Percentiles rank a stretch among this genome's conserved stretches.
Evolutionary conservation across 1,284 basidiomycete species (phyloP).

Genomic region (Albatrellus sp.): DNA sequence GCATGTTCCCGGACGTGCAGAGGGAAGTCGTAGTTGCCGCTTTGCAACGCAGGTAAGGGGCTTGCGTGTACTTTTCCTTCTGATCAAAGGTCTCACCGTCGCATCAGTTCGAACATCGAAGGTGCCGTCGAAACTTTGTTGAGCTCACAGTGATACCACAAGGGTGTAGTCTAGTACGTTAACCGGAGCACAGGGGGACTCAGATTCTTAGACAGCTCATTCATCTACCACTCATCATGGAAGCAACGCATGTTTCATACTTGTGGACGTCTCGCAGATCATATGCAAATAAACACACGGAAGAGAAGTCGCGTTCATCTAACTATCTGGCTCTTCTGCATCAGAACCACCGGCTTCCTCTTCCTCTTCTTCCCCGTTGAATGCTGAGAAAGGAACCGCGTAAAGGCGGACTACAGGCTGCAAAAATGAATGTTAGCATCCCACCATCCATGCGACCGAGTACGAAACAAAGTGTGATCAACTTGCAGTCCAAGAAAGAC

Average conservation of each 20-base stretch:
- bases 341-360: slow-evolving; percentile 37
- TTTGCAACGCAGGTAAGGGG: slow-evolving; percentile 66
- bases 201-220: neutral
- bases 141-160: slow-evolving; percentile 12
- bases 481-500: slow-evolving; percentile 2
- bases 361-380: slow-evolving; percentile 54
- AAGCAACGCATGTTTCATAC: slow-evolving; percentile 2
- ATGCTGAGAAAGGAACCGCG: slow-evolving; percentile 79
- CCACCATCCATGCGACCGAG: neutral
- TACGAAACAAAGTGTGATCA: neutral
- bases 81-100: slow-evolving; percentile 2
- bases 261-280: neutral
- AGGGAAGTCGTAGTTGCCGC: slow-evolving; percentile 68
- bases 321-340: slow-evolving; percentile 34
- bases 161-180: neutral
- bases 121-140: slow-evolving; percentile 72
- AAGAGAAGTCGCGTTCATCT: slow-evolving; percentile 6
- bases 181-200: neutral
- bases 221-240: neutral
- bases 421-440: slow-evolving; percentile 9
- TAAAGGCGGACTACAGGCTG: slow-evolving; percentile 92
- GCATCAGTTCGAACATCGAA: slow-evolving; percentile 58
- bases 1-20: slow-evolving; percentile 75
- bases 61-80: neutral
- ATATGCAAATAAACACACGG: slow-evolving; percentile 1